These are phyloP conservation scores for Hortiboletus flavorubellus DNA, from an alignment of 768 basidiomycete genomes.

Conservation along the genomic window DNA sequence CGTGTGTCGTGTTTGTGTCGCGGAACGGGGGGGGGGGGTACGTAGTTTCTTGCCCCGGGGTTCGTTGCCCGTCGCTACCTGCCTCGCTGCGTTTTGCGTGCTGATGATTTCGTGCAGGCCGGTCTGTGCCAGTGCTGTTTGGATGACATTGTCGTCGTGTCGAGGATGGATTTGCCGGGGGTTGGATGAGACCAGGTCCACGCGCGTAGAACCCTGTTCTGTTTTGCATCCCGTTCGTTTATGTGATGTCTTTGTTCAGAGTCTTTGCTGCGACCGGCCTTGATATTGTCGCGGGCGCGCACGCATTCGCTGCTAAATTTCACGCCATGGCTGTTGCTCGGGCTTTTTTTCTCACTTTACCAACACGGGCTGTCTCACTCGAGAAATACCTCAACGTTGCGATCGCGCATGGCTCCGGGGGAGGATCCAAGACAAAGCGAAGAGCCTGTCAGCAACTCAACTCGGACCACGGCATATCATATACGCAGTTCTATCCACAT, in stretches of 20 bases:
- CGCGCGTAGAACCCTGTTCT: neutral
- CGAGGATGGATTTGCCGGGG: neutral
- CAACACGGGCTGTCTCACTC: constrained; percentile 48
- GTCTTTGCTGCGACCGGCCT: neutral
- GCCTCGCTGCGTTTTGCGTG: neutral
- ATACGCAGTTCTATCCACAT: no score
- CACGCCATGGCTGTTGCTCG: constrained; percentile 30
- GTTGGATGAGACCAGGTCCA: neutral
- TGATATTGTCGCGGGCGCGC: constrained; percentile 5
- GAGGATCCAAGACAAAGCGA: no score
- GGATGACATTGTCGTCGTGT: neutral
- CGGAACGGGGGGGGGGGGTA: no score
- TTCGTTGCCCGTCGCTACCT: neutral
- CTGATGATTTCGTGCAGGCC: constrained; percentile 1
- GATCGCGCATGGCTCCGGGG: constrained; percentile 28
- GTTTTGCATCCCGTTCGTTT: neutral
- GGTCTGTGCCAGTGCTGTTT: neutral
- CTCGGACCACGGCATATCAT: no score
- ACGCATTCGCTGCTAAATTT: neutral
- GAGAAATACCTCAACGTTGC: constrained; percentile 64
- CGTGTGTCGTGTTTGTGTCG: no score
- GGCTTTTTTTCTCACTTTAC: constrained; percentile 50
- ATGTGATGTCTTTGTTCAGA: neutral
- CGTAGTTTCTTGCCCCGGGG: neutral
- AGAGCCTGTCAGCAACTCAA: no score